A percentile compares a stretch with the other conserved stretches of the same genome.
Conservation (phyloP, 106 monocot genomes). For the Acorus calamus region DNA sequence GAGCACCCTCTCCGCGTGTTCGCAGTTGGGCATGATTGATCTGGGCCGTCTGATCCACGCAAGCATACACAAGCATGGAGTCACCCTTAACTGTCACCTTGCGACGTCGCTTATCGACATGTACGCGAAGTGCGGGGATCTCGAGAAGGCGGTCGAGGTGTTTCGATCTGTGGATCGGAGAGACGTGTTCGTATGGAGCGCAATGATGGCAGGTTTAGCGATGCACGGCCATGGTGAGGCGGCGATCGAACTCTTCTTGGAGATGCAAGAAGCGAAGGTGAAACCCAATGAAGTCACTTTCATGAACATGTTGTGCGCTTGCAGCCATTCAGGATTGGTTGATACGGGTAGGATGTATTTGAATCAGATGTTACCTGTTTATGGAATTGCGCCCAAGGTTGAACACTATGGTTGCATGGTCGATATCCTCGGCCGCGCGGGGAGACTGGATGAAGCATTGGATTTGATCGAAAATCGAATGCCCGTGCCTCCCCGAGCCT, state of each 20-base stretch:
- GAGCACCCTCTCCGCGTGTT: conserved; percentile 28
- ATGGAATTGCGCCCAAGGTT: conserved; percentile 22
- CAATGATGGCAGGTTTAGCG: conserved; percentile 42
- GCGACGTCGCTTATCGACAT: conserved; percentile 49
- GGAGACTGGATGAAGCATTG: conserved; percentile 31
- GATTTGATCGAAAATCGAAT: conserved; percentile 20
- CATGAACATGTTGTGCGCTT: conserved; percentile 36
- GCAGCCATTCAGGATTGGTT: conserved; percentile 48
- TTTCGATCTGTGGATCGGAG: conserved; percentile 13
- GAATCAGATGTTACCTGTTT: conserved; percentile 21
- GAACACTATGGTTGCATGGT: conserved; percentile 50
- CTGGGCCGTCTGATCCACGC: conserved; percentile 39
- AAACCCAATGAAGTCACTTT: conserved; percentile 41
- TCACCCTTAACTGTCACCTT: conserved; percentile 27
- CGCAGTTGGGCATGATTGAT: conserved; percentile 32
- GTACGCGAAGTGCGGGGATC: conserved; percentile 58
- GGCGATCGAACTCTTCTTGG: conserved; percentile 30
- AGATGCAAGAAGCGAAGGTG: conserved; percentile 26
- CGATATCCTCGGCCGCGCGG: conserved; percentile 56
- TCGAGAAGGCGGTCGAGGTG: conserved; percentile 29
- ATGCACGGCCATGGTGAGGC: conserved; percentile 37
- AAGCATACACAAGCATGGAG: conserved; percentile 13
- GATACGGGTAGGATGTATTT: conserved; percentile 24
- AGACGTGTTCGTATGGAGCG: conserved; percentile 50
- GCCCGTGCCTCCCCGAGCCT: conserved; percentile 20